These are phyloP conservation scores for Fistulinella staudtii DNA, from an alignment of 1,284 basidiomycete species.

Conservation along the genomic window DNA sequence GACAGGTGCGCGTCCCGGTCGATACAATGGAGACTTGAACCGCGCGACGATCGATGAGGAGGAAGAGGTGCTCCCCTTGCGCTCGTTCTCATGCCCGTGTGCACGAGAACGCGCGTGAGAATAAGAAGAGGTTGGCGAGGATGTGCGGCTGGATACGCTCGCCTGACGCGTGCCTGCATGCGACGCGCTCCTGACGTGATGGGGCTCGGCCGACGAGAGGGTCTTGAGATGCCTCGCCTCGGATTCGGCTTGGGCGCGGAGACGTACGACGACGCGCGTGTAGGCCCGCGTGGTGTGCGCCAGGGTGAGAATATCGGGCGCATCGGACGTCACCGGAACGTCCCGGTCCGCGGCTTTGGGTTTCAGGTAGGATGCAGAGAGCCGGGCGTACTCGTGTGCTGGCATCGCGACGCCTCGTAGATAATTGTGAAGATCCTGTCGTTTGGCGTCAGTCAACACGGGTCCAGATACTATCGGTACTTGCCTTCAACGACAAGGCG, in stretches of 20 bases:
- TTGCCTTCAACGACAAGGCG: conserved; percentile 54
- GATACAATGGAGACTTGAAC: conserved; percentile 68
- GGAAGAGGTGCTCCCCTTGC: conserved; percentile 3
- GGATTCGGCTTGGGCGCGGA: conserved; percentile 69
- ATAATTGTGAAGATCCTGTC: conserved; percentile 70
- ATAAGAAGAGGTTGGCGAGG: conserved; percentile 55
- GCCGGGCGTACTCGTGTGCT: conserved; percentile 60
- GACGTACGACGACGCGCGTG: conserved; percentile 67
- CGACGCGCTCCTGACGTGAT: background rate
- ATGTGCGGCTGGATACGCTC: conserved; percentile 52
- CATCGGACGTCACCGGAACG: conserved; percentile 16
- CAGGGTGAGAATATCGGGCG: conserved; percentile 43
- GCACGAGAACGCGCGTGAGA: conserved; percentile 40
- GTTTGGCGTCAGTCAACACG: conserved; percentile 3
- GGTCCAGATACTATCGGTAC: conserved; percentile 13
- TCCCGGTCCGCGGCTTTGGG: conserved; percentile 34
- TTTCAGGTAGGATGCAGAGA: conserved; percentile 54
- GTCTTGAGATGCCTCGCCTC: conserved; percentile 33
- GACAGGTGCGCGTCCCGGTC: conserved; percentile 63
- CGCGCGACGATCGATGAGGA: conserved; percentile 16
- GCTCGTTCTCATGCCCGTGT: conserved; percentile 19
- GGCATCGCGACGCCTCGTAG: conserved; percentile 75
- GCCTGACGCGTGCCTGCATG: conserved; percentile 19
- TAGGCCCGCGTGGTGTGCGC: conserved; percentile 64
- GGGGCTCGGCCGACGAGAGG: conserved; percentile 7